Base-by-base conservation (phyloP, 768 basidiomycete species). In the Suillus subalutaceus region DNA sequence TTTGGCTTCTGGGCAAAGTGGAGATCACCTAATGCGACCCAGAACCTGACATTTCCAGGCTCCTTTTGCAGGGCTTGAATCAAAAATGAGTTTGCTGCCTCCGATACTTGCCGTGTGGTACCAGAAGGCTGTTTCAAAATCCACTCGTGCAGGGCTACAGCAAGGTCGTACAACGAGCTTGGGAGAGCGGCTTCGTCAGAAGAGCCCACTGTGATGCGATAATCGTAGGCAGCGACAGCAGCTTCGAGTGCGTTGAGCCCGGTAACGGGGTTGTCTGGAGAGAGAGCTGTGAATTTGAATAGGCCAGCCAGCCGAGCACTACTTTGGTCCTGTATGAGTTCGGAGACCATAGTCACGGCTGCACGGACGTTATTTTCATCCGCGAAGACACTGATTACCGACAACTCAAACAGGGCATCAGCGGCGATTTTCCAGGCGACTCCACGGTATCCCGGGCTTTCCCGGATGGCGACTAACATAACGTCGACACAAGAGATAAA, bases 391-490 rank as follows among this genome's bases (percentile, higher is more conserved):
- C 84, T 78, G 55, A 82, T 80, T 37, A 75, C 77, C 4, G 90
- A 90, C 15, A 98, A 78, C 59, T 86, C 83, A 70, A 88, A 87
- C 5, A 92, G 75, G 4, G 90, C 88, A 74, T 99, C 96, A 0
- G 87, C 92, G 13, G 89, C 81, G 8, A 83, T 79, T 75, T 99
- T 99, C 97, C 96, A 99, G 5, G 85, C 85, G 3, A 93, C 81
- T 6, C 84, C 80, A 20, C 91, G 86, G 74, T 92, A 90, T 1
- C 90, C 90, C 10, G 86, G 75, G 52, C 84, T 84, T 20, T 80
- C 79, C 52, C 83, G 78, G 62, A 91, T 79, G 26, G 82, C 76
- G 48, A 75, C 73, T 61, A 90, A 71, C 20, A 88, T 82, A 16
- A 84, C 80, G 6, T 73, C 71, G 53, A 94, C 81, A n/a, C 87